phyloP scores from a whole-genome alignment of 2,329 filamentous ascomycete species.

The Fusarium longipes region DNA sequence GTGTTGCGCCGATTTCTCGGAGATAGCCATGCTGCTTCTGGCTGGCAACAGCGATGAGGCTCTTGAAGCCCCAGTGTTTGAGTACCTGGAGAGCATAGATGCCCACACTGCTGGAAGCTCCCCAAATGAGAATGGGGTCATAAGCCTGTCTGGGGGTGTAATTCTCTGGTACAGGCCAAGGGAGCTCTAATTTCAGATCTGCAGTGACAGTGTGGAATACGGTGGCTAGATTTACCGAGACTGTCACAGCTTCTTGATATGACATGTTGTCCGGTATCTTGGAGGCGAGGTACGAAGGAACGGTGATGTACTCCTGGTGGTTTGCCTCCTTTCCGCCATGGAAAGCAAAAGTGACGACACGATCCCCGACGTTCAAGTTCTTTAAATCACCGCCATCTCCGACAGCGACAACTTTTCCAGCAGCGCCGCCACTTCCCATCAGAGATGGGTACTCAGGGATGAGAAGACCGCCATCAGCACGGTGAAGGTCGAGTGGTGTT shows the following conservation, averaged over 20 bases:
- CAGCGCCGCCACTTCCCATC: slow-evolving; percentile 62
- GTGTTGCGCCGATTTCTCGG: slow-evolving; percentile 56
- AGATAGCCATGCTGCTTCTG: slow-evolving; percentile 58
- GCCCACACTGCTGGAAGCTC: slow-evolving; percentile 63
- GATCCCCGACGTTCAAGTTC: slow-evolving; percentile 63
- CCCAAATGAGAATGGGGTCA: slow-evolving; percentile 62
- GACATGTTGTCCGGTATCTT: slow-evolving; percentile 57
- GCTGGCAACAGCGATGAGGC: slow-evolving; percentile 62
- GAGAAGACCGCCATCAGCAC: slow-evolving; percentile 68
- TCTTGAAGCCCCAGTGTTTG: slow-evolving; percentile 62
- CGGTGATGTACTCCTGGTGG: slow-evolving; percentile 66
- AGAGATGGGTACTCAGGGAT: slow-evolving; percentile 60
- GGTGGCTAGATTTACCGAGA: slow-evolving; percentile 69
- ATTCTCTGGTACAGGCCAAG: slow-evolving; percentile 64
- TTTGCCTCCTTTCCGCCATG: slow-evolving; percentile 59
- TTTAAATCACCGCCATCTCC: slow-evolving; percentile 55
- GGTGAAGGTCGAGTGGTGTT: slow-evolving; percentile 70
- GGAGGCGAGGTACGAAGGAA: slow-evolving; percentile 61
- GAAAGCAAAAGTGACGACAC: slow-evolving; percentile 67
- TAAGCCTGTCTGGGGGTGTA: slow-evolving; percentile 53
- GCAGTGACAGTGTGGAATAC: slow-evolving; percentile 64
- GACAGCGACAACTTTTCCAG: slow-evolving; percentile 64
- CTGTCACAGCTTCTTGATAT: slow-evolving; percentile 61
- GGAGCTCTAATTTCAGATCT: slow-evolving; percentile 65
- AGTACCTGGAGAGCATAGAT: slow-evolving; percentile 63